phyloP scores from a whole-genome alignment of 345 rosid genomes.

The Gossypium thurberi region DNA sequence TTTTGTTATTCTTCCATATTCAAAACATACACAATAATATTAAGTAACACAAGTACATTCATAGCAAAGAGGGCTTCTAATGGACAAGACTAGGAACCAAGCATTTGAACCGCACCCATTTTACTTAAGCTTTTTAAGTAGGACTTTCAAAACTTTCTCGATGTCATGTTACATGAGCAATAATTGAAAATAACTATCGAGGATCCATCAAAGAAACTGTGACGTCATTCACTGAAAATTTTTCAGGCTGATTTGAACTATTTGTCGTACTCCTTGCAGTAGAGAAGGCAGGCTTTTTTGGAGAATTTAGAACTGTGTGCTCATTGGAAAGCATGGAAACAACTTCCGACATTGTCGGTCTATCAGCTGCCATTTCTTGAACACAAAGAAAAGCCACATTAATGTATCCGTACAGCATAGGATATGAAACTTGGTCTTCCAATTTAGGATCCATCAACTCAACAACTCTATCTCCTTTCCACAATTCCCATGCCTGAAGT shows the following conservation, averaged over 20 bases:
- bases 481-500: constrained; percentile 4
- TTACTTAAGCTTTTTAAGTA: too few species aligned
- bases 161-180: too few species aligned
- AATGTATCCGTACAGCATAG: constrained; percentile 3
- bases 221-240: neutral
- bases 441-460: constrained; percentile 8
- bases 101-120: too few species aligned
- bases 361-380: constrained; percentile 22
- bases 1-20: too few species aligned
- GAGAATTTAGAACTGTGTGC: constrained; percentile 2
- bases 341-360: constrained; percentile 23
- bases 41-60: too few species aligned
- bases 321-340: constrained; percentile 21
- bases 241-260: neutral
- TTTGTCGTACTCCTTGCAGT: neutral
- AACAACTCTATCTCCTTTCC: neutral
- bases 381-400: constrained; percentile 15
- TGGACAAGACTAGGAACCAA: too few species aligned
- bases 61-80: too few species aligned
- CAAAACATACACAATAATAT: too few species aligned
- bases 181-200: neutral
- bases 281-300: constrained; percentile 21
- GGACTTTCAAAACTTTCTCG: neutral
- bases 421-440: neutral
- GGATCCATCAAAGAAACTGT: neutral